Conservation (phyloP, 768 basidiomycete genomes). For the Phylloporus sp. region DNA sequence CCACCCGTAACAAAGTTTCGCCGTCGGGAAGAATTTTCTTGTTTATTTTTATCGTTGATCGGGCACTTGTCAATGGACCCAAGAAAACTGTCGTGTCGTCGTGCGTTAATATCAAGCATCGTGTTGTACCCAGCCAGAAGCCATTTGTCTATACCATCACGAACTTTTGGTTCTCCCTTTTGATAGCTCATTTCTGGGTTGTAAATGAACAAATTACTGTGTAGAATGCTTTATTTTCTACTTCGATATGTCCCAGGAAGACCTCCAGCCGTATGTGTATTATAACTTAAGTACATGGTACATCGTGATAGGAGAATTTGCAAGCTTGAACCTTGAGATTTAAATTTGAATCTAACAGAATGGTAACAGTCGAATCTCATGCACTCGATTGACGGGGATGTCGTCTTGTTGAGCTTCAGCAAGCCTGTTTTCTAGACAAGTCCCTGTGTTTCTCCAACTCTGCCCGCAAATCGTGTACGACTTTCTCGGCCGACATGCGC, state of each 20-base stretch:
- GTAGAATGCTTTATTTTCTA: slow-evolving; percentile 15
- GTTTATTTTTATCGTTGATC: slow-evolving; percentile 25
- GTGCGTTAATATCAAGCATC: slow-evolving; percentile 26
- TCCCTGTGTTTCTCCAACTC: slow-evolving; percentile 3
- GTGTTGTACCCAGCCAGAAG: slow-evolving; percentile 21
- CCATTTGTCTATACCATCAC: slow-evolving; percentile 23
- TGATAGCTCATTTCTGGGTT: slow-evolving; percentile 4
- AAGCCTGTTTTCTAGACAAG: neutral
- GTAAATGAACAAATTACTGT: slow-evolving; percentile 14
- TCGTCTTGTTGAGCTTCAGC: neutral
- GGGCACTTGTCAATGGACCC: slow-evolving; percentile 17
- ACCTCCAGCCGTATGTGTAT: slow-evolving; percentile 24
- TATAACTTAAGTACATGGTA: slow-evolving; percentile 8
- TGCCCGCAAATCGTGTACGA: slow-evolving; percentile 14
- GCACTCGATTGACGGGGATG: too few relatives aligned
- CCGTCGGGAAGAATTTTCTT: slow-evolving; percentile 11
- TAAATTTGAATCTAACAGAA: neutral
- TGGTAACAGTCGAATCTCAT: too few relatives aligned
- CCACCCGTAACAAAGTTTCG: slow-evolving; percentile 2
- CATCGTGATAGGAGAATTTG: neutral
- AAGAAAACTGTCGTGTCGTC: slow-evolving; percentile 14
- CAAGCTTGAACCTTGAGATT: too few relatives aligned
- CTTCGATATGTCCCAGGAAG: slow-evolving; percentile 17
- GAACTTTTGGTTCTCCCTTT: slow-evolving; percentile 6
- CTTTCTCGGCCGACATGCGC: slow-evolving; percentile 30